Base-by-base conservation (phyloP, 371 early-diverging fungal genomes). In the Parasitella parasitica region DNA sequence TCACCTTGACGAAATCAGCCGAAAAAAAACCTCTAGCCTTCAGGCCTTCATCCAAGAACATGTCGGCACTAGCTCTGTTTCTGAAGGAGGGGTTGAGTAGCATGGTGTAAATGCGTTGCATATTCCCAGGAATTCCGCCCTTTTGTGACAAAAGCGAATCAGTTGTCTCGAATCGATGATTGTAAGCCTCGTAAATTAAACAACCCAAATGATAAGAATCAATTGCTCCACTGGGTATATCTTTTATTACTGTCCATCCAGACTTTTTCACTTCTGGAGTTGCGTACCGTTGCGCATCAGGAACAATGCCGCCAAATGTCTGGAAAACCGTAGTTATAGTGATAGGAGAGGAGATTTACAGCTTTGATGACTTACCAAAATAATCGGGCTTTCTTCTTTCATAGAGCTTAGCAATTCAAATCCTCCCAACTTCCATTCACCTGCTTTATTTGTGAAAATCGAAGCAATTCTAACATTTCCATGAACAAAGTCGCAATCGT, bases 361-460 rank as follows among this genome's bases (percentile, higher is more conserved):
- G n/a, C n/a, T n/a, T 34, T 12, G 0, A 15, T 27, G 12, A n/a
- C 32, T 66, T 81, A 86, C 87, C 68, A 87, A 64, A 26, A 92
- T 76, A 15, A 87, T 73, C 0, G 89, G 88, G 49, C 81, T 79
- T 49, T 90, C 90, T 54, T 91, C 93, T 49, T 88, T 84, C 63
- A 89, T 70, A 4, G 88, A 86, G 28, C 89, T 83, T 11, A 93
- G 63, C 13, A 91, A 61, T 61, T 97, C 98, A 57, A 95, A 84
- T 3, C 96, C 96, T 16, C 93, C 94, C 28, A 97, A 75, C 63
- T 90, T 93, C 97, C 97, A 98, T 72, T 98, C 98, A 37, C 96
- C 95, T 4, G 94, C 91, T 57, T 84, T 82, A 28, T 92, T 95
- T 32, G 88, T 87, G 70, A 89, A 96, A 52, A 98, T 88, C 2